A percentile compares a stretch with the other conserved stretches of the same genome.
Evolutionary conservation across 2,329 filamentous ascomycete genomes (phyloP).

Genomic region (Epichloe sylvatica): DNA sequence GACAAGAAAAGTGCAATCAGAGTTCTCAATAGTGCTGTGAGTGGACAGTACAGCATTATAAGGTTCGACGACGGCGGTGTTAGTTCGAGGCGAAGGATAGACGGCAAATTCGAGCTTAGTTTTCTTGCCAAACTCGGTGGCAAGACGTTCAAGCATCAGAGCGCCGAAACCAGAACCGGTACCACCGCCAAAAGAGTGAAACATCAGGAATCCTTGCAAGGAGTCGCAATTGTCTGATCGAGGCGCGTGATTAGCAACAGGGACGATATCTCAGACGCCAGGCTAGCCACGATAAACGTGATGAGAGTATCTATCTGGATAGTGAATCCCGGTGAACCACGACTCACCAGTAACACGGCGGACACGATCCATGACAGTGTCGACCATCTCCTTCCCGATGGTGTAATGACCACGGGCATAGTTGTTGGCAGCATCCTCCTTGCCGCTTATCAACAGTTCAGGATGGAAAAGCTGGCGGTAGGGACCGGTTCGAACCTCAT

Average conservation of each 20-base stretch:
- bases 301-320: neutral
- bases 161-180: slow-evolving; percentile 61
- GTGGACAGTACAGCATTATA: slow-evolving; percentile 63
- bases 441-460: slow-evolving; percentile 57
- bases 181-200: slow-evolving; percentile 62
- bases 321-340: neutral
- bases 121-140: slow-evolving; percentile 65
- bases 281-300: neutral
- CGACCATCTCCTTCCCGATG: slow-evolving; percentile 63
- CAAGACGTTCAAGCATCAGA: slow-evolving; percentile 56
- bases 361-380: slow-evolving; percentile 54
- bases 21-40: slow-evolving; percentile 63
- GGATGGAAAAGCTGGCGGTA: slow-evolving; percentile 62
- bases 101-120: slow-evolving; percentile 63
- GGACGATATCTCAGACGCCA: neutral
- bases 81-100: slow-evolving; percentile 56
- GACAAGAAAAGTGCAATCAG: slow-evolving; percentile 66
- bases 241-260: slow-evolving; percentile 9
- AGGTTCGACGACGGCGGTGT: slow-evolving; percentile 57
- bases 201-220: slow-evolving; percentile 60
- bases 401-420: slow-evolving; percentile 66
- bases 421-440: slow-evolving; percentile 68
- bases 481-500: slow-evolving; percentile 55
- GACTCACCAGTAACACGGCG: slow-evolving; percentile 52
- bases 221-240: slow-evolving; percentile 54